A percentile compares a stretch with the other conserved stretches of the same genome.
These are phyloP conservation scores for Rickenella mellea DNA, from an alignment of 768 basidiomycete genomes.

Conservation along the genomic window DNA sequence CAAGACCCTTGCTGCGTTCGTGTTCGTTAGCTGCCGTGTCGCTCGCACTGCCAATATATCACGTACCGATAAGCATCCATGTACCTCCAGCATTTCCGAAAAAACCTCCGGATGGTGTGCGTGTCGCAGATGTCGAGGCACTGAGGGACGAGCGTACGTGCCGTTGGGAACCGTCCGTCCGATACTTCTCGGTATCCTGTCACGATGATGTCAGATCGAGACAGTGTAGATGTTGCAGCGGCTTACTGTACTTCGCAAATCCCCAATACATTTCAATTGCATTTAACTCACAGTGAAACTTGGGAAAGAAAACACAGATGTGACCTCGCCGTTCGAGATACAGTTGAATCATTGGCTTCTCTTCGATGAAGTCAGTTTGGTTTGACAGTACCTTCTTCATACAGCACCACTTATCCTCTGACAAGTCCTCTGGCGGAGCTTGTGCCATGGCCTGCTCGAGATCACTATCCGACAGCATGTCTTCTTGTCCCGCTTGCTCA, in stretches of 20 bases:
- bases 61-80: constrained; percentile 8
- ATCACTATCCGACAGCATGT: not conserved
- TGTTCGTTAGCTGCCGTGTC: not conserved
- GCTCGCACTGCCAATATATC: not conserved
- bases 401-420: constrained; percentile 2
- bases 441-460: not conserved
- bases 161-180: constrained; percentile 16
- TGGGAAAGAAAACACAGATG: constrained; percentile 1
- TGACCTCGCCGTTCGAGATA: constrained; percentile 3
- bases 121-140: constrained; percentile 10
- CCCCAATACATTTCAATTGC: constrained; percentile 6
- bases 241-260: constrained; percentile 2
- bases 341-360: constrained; percentile 4
- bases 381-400: constrained; percentile 3
- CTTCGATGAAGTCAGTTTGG: constrained; percentile 2
- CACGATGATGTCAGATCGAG: not conserved
- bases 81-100: constrained; percentile 9
- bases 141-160: constrained; percentile 15
- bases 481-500: constrained; percentile 7
- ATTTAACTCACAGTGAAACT: not conserved
- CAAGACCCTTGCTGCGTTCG: constrained; percentile 7
- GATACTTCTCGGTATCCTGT: constrained; percentile 14
- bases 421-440: not conserved
- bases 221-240: not conserved
- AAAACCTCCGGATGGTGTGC: constrained; percentile 11